Percentiles rank a stretch among this genome's conserved stretches.
These are phyloP conservation scores for Leccinum longicurvipes DNA, from an alignment of 768 basidiomycete genomes.

Conservation along the genomic window DNA sequence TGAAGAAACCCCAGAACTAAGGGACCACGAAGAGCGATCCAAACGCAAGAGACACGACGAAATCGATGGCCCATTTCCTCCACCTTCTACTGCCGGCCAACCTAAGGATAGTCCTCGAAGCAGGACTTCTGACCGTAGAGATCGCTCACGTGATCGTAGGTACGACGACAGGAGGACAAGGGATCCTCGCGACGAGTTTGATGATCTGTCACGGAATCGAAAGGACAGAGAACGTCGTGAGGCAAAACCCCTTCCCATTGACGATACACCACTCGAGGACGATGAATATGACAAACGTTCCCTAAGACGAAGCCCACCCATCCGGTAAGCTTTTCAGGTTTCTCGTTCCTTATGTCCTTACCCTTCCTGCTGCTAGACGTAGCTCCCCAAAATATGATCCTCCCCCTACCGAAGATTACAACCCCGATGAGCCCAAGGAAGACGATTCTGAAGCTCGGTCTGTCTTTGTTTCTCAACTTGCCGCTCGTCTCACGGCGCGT, in stretches of 20 bases:
- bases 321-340: slow-evolving; percentile 37
- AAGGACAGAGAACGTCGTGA: slow-evolving; percentile 43
- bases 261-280: slow-evolving; percentile 38
- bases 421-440: slow-evolving; percentile 86
- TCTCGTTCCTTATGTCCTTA: slow-evolving; percentile 5
- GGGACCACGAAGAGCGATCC: slow-evolving; percentile 51
- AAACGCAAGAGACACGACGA: slow-evolving; percentile 69
- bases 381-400: slow-evolving; percentile 70
- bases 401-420: slow-evolving; percentile 62
- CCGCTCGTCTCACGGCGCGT: slow-evolving; percentile 92
- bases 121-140: slow-evolving; percentile 41
- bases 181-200: slow-evolving; percentile 58
- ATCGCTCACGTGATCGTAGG: slow-evolving; percentile 54
- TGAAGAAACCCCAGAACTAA: too few relatives aligned
- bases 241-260: slow-evolving; percentile 37
- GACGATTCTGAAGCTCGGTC: slow-evolving; percentile 98
- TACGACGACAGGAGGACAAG: slow-evolving; percentile 46
- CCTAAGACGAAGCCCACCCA: slow-evolving; percentile 35
- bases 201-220: slow-evolving; percentile 48
- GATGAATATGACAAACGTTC: slow-evolving; percentile 35
- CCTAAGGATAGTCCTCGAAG: slow-evolving; percentile 50
- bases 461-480: slow-evolving; percentile 97
- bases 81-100: slow-evolving; percentile 33
- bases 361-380: slow-evolving; percentile 42
- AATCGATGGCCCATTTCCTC: slow-evolving; percentile 41